A percentile compares a stretch with the other conserved stretches of the same genome.
These are phyloP conservation scores for Dunaliella primolecta DNA, from an alignment of 139 green algal genomes.

Conservation along the genomic window DNA sequence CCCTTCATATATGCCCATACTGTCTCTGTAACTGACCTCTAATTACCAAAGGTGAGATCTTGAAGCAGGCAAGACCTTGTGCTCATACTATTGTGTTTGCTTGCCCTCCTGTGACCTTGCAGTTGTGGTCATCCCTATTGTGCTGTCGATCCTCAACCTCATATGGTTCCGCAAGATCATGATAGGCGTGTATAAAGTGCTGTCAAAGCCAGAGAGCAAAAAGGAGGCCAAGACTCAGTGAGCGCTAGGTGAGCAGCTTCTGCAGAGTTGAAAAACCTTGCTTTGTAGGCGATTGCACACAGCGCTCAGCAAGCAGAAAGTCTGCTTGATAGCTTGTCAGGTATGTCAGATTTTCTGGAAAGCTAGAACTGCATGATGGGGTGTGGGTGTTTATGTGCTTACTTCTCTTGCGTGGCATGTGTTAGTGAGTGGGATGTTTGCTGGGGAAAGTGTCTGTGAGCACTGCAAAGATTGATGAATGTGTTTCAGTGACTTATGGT, in stretches of 20 bases:
- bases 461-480: too few relatives aligned
- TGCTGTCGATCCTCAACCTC: constrained; percentile 28
- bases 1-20: too few relatives aligned
- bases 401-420: too few relatives aligned
- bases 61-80: too few relatives aligned
- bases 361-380: background rate
- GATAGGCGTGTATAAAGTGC: constrained; percentile 17
- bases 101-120: too few relatives aligned
- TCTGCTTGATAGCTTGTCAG: background rate
- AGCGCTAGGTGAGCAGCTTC: background rate
- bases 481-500: too few relatives aligned
- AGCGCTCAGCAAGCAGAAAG: too few relatives aligned
- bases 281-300: too few relatives aligned
- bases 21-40: too few relatives aligned
- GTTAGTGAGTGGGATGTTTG: background rate
- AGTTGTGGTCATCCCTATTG: constrained; percentile 31
- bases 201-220: constrained; percentile 3
- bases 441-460: too few relatives aligned
- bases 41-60: too few relatives aligned
- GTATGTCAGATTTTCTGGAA: background rate
- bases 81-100: too few relatives aligned
- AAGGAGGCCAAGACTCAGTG: constrained; percentile 11
- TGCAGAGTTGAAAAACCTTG: background rate
- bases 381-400: background rate
- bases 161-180: constrained; percentile 42